Evolutionary conservation across 345 rosid species (phyloP).

Genomic region (Passiflora organensis): DNA sequence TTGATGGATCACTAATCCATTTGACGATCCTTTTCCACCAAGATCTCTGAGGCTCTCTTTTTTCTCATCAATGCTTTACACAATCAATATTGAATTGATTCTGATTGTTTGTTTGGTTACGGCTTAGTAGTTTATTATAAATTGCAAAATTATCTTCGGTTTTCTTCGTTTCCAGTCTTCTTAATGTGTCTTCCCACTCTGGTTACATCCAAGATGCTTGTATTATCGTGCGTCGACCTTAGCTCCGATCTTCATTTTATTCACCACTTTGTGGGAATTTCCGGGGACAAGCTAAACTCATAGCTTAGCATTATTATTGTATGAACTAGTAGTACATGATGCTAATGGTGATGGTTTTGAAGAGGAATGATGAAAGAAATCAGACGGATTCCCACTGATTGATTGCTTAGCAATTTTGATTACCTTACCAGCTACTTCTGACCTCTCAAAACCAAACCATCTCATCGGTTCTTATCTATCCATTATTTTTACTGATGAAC

Average conservation of each 20-base stretch:
- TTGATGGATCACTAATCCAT: background rate
- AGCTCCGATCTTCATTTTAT: background rate
- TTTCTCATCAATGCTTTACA: background rate
- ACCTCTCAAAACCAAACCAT: background rate
- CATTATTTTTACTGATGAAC: too few species aligned
- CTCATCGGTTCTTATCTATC: too few species aligned
- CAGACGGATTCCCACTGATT: constrained; percentile 3
- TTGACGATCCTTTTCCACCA: background rate
- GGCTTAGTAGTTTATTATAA: too few species aligned
- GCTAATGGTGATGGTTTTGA: background rate
- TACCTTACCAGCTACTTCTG: background rate
- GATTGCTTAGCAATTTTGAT: background rate
- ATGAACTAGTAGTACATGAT: too few species aligned
- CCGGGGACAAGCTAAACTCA: background rate
- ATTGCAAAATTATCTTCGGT: too few species aligned
- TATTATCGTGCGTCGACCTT: too few species aligned
- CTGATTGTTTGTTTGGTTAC: too few species aligned
- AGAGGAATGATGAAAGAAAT: background rate
- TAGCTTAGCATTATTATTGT: too few species aligned
- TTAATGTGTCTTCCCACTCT: too few species aligned
- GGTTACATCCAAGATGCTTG: too few species aligned
- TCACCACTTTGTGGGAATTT: background rate
- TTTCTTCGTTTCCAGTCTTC: too few species aligned
- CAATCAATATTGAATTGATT: too few species aligned
- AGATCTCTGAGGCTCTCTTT: background rate